Percentiles rank a stretch among this genome's conserved stretches.
Evolutionary conservation across 2,329 filamentous ascomycete species (phyloP).

Genomic region (Lachnellula hyalina): DNA sequence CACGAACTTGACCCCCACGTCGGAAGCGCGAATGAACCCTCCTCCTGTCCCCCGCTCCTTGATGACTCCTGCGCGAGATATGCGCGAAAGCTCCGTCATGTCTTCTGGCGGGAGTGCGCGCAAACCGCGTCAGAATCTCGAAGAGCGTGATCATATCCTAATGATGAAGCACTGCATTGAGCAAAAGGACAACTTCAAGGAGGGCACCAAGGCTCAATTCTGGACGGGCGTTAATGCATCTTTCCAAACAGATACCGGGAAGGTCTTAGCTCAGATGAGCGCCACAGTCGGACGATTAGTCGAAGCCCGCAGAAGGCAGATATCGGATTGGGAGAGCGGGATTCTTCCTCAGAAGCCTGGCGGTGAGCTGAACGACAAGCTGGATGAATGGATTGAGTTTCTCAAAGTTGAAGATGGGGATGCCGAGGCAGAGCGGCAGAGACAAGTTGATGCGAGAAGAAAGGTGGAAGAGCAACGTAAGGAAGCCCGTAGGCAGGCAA

Average conservation of each 20-base stretch:
- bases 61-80: constrained; percentile 28
- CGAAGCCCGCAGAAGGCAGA: constrained; percentile 27
- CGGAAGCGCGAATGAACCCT: constrained; percentile 29
- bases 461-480: constrained; percentile 29
- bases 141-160: constrained; percentile 29
- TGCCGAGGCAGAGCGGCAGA: constrained; percentile 30
- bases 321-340: constrained; percentile 31
- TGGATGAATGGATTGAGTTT: constrained; percentile 32
- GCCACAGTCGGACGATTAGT: constrained; percentile 31
- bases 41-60: constrained; percentile 27
- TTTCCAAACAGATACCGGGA: constrained; percentile 29
- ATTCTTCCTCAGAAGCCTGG: constrained; percentile 27
- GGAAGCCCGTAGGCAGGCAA: constrained; percentile 28
- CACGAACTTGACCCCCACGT: constrained; percentile 21
- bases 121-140: constrained; percentile 31
- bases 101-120: constrained; percentile 27
- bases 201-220: constrained; percentile 31
- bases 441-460: constrained; percentile 29
- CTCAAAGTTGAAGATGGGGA: constrained; percentile 30
- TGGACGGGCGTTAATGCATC: constrained; percentile 29
- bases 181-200: constrained; percentile 28
- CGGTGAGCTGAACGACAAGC: constrained; percentile 27
- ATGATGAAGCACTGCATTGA: constrained; percentile 30
- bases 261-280: constrained; percentile 31
- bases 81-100: constrained; percentile 28